Percentiles rank a stretch among this genome's conserved stretches.
phyloP scores from a whole-genome alignment of 2,329 filamentous ascomycete genomes.

The Hypoxylon rubiginosum region DNA sequence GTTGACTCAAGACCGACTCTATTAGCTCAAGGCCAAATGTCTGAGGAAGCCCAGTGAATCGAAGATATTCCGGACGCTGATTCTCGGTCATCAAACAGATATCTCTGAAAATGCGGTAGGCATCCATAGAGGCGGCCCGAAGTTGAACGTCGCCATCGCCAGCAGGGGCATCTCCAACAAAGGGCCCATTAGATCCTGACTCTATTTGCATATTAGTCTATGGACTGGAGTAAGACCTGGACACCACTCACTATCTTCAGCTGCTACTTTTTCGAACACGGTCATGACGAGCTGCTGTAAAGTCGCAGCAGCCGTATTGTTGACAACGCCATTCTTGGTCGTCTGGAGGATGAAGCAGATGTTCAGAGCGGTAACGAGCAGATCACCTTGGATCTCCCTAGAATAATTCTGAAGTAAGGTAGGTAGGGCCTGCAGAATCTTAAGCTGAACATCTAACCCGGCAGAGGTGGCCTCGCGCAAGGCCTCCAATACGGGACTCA shows the following conservation, averaged over 20 bases:
- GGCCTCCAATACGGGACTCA: slow-evolving; percentile 89
- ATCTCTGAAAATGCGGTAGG: slow-evolving; percentile 89
- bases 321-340: slow-evolving; percentile 93
- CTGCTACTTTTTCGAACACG: slow-evolving; percentile 90
- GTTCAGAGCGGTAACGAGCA: slow-evolving; percentile 85
- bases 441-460: slow-evolving; percentile 90
- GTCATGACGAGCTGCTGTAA: slow-evolving; percentile 93
- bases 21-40: slow-evolving; percentile 92
- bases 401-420: slow-evolving; percentile 92
- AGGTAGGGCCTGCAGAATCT: slow-evolving; percentile 92
- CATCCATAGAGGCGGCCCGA: slow-evolving; percentile 84
- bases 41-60: slow-evolving; percentile 81
- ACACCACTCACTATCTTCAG: slow-evolving; percentile 78
- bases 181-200: slow-evolving; percentile 64
- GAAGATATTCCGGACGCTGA: slow-evolving; percentile 84
- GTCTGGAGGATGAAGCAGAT: slow-evolving; percentile 92
- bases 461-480: slow-evolving; percentile 87
- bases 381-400: slow-evolving; percentile 80
- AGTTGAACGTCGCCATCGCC: slow-evolving; percentile 76
- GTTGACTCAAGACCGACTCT: slow-evolving; percentile 88
- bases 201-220: slow-evolving; percentile 51
- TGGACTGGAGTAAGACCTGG: neutral
- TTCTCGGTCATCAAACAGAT: slow-evolving; percentile 89
- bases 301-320: slow-evolving; percentile 96
- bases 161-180: slow-evolving; percentile 75